Conservation (phyloP, 1,284 basidiomycete genomes). For the Leccinum subrobustum region DNA sequence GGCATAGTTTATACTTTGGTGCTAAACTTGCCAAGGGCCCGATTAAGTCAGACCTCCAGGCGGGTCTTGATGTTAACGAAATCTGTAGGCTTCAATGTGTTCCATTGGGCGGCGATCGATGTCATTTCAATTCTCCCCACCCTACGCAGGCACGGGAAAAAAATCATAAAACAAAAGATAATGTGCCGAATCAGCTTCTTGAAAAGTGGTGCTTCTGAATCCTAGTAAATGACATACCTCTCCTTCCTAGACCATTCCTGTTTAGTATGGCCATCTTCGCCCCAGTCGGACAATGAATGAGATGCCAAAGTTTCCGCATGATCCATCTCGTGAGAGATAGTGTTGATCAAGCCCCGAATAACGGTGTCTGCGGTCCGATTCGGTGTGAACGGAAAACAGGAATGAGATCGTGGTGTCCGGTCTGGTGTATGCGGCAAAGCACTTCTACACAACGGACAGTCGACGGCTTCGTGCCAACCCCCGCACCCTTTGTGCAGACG, state of each 20-base stretch:
- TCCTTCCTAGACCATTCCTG: slow-evolving; percentile 54
- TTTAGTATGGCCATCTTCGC: slow-evolving; percentile 43
- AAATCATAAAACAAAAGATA: slow-evolving; percentile 1
- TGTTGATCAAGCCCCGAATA: slow-evolving; percentile 48
- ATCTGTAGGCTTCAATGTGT: slow-evolving; percentile 43
- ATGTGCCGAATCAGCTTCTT: slow-evolving; percentile 7
- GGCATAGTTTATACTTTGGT: slow-evolving; percentile 25
- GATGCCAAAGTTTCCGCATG: slow-evolving; percentile 2
- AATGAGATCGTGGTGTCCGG: slow-evolving; percentile 44
- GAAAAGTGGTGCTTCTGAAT: background rate
- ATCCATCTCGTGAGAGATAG: slow-evolving; percentile 33
- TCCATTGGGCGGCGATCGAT: slow-evolving; percentile 45
- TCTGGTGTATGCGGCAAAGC: slow-evolving; percentile 50
- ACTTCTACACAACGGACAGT: slow-evolving; percentile 65
- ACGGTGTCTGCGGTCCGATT: slow-evolving; percentile 54
- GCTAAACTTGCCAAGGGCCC: background rate
- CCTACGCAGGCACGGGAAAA: slow-evolving; percentile 30
- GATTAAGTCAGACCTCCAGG: slow-evolving; percentile 45
- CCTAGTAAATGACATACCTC: slow-evolving; percentile 35
- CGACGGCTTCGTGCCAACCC: slow-evolving; percentile 61
- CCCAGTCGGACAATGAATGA: slow-evolving; percentile 42
- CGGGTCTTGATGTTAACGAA: slow-evolving; percentile 50
- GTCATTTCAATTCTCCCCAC: slow-evolving; percentile 52
- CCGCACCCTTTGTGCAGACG: slow-evolving; percentile 58
- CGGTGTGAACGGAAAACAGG: slow-evolving; percentile 60